A percentile compares a stretch with the other conserved stretches of the same genome.
These are phyloP conservation scores for Xylariaceae sp. DNA, from an alignment of 2,329 filamentous ascomycete genomes.

Conservation along the genomic window DNA sequence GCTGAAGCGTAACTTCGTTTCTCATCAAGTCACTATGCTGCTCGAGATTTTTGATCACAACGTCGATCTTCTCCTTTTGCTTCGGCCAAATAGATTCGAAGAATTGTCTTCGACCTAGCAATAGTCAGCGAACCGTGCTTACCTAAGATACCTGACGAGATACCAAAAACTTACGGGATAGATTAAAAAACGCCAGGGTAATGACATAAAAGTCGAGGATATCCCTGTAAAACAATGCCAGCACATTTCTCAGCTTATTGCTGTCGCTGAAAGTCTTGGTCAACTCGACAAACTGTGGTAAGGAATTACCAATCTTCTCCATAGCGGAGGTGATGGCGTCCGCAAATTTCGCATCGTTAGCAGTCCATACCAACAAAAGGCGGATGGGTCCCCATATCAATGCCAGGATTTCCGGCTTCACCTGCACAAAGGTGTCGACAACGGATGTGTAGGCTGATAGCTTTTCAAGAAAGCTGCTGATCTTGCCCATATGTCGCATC, in stretches of 20 bases:
- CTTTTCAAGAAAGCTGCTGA: too few species aligned
- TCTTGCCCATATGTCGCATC: too few species aligned
- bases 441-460: not conserved
- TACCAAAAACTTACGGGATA: not conserved
- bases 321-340: not conserved
- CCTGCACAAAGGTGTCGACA: slow-evolving; percentile 1
- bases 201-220: slow-evolving; percentile 9
- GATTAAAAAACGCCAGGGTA: not conserved
- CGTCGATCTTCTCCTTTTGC: not conserved
- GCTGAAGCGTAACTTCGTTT: slow-evolving; percentile 22
- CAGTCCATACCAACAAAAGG: not conserved
- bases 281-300: slow-evolving; percentile 8
- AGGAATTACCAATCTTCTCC: not conserved
- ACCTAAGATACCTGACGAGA: too few species aligned
- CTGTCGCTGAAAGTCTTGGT: not conserved
- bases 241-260: not conserved
- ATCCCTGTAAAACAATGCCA: slow-evolving; percentile 4
- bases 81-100: slow-evolving; percentile 2
- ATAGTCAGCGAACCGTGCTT: too few species aligned
- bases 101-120: too few species aligned
- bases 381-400: slow-evolving; percentile 14
- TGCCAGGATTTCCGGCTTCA: slow-evolving; percentile 2
- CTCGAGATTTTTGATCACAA: not conserved
- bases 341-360: not conserved
- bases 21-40: slow-evolving; percentile 26